Base-by-base conservation (phyloP, 2,329 filamentous ascomycete genomes). In the Aspergillus fructus region DNA sequence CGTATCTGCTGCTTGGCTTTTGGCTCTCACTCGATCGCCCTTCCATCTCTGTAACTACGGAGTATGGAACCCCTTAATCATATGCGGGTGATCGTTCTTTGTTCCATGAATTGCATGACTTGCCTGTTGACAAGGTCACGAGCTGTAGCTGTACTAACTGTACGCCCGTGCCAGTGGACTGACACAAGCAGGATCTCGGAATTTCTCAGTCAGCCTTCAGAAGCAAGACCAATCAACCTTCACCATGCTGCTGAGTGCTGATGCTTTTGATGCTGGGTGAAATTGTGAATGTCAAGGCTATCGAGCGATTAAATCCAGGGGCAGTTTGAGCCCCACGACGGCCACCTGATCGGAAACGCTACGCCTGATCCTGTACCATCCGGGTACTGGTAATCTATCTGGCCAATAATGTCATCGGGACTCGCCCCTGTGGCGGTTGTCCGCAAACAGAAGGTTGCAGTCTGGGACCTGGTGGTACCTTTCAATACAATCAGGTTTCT, bases 401-500 rank as follows among this genome's bases (percentile, higher is more conserved):
- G 45, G 17, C 50, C 48, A 59, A 56, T 56, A 41, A 54, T 48
- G 34, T 30, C 4, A 21, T 5, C 17, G 42, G 37, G 43, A 50
- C 23, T 9, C 49, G 45, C 39, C 45, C 56, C 47, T 51, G 59
- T 61, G 56, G 59, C 56, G 53, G 49, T 21, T 33, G 53, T 47
- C 51, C 53, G 58, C 56, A 58, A 60, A 53, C 60, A 59, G 59
- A 55, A 53, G 41, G 50, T 57, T 45, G 39, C 49, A 51, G 33
- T 51, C 39, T 23, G 41, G 47, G 27, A 30, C 49, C 42, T 52
- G 48, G 21, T 58, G 56, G 51, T 58, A 58, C 51, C 41, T 45
- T 50, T 50, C 46, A 46, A 45, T 54, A 46, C 49, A 64, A 64
- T 65, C 62, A 62, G 64, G 65, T 64, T 64, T 61, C 62, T 58